A percentile compares a stretch with the other conserved stretches of the same genome.
phyloP scores from a whole-genome alignment of 148 eudicot species.

The Dysphania ambrosioides region DNA sequence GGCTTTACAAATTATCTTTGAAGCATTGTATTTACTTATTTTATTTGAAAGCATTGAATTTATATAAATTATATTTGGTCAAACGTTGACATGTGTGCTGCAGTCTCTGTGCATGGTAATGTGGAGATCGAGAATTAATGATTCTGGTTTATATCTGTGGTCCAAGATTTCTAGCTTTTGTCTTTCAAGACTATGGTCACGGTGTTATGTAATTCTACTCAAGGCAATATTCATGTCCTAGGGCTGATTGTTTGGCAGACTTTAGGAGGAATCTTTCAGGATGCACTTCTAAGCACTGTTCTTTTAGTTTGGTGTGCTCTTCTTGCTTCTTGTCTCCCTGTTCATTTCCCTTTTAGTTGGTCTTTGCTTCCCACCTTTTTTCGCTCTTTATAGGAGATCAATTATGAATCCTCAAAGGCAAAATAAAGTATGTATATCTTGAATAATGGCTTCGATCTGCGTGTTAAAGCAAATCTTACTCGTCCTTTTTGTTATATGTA shows the following conservation, averaged over 20 bases:
- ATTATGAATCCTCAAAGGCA: conserved; percentile 28
- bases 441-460: conserved; percentile 43
- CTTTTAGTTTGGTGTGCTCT: conserved; percentile 16
- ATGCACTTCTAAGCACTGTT: conserved; percentile 5
- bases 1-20: neutral
- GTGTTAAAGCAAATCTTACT: conserved; percentile 48
- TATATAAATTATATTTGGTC: neutral
- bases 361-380: conserved; percentile 26
- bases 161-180: neutral
- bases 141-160: neutral
- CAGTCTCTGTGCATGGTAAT: conserved; percentile 6
- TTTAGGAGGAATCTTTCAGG: neutral
- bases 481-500: conserved; percentile 28
- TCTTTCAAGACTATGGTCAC: neutral
- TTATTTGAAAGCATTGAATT: conserved; percentile 9
- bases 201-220: neutral
- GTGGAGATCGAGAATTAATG: conserved; percentile 10
- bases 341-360: conserved; percentile 26
- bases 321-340: conserved; percentile 24
- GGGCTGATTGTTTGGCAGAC: neutral
- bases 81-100: conserved; percentile 21
- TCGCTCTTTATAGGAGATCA: conserved; percentile 27
- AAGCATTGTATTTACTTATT: conserved; percentile 13
- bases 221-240: conserved; percentile 8
- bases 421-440: conserved; percentile 34